Evolutionary conservation across 768 basidiomycete genomes (phyloP).

Genomic region (Ramaria sp.): DNA sequence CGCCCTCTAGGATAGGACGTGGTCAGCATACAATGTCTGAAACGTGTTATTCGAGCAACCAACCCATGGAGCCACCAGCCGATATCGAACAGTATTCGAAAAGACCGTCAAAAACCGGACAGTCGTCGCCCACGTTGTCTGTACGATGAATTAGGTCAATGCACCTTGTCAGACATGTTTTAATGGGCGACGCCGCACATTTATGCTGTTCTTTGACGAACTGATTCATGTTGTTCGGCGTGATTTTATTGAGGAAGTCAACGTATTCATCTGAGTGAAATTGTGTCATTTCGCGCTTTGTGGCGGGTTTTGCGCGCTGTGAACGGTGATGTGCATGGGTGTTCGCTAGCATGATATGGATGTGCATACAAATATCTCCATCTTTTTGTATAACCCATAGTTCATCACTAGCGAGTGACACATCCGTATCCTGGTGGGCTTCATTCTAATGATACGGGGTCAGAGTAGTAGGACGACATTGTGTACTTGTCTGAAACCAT

Average conservation of each 20-base stretch:
- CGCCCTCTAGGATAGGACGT: conserved; percentile 63
- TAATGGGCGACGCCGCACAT: conserved; percentile 41
- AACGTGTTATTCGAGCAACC: conserved; percentile 17
- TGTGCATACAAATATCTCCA: conserved; percentile 92
- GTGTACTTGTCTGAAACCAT: background rate
- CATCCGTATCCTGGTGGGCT: conserved; percentile 97
- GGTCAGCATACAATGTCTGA: background rate
- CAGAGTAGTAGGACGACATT: conserved; percentile 13
- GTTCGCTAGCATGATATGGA: background rate
- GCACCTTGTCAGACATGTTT: background rate
- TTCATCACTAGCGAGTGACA: conserved; percentile 99
- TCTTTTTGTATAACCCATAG: conserved; percentile 97
- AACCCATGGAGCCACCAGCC: conserved; percentile 99
- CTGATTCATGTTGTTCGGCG: conserved; percentile 89
- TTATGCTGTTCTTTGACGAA: conserved; percentile 94
- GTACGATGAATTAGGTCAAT: conserved; percentile 4
- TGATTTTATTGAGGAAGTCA: conserved; percentile 89
- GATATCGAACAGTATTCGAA: conserved; percentile 99
- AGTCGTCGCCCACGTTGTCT: conserved; percentile 99
- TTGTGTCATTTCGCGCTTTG: conserved; percentile 99
- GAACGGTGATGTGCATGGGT: background rate
- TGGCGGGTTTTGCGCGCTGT: conserved; percentile 97
- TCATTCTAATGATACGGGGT: conserved; percentile 53
- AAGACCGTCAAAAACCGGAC: conserved; percentile 95
- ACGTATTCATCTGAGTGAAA: conserved; percentile 99